phyloP scores from a whole-genome alignment of 495 filamentous ascomycete species.

The Tuber melanosporum region DNA sequence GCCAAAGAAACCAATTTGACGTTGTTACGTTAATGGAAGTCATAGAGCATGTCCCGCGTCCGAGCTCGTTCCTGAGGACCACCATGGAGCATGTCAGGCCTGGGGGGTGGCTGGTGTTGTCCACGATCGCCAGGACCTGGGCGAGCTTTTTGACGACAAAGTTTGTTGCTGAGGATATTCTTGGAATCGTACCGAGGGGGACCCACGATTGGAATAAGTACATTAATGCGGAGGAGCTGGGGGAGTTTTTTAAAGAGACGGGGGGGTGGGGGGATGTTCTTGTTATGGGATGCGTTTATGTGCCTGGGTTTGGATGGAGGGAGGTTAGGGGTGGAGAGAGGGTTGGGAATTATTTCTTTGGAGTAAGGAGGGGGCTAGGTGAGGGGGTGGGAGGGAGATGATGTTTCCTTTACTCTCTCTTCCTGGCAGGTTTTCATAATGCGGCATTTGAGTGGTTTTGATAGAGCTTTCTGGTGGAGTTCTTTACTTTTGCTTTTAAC shows the following conservation, averaged over 20 bases:
- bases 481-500: neutral
- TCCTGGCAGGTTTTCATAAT: neutral
- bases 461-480: neutral
- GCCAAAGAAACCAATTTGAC: conserved; percentile 26
- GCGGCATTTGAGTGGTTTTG: neutral
- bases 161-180: conserved; percentile 79
- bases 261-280: conserved; percentile 52
- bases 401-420: neutral
- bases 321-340: conserved; percentile 73
- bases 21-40: conserved; percentile 80
- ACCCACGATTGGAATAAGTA: conserved; percentile 97
- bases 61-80: conserved; percentile 60
- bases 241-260: conserved; percentile 49
- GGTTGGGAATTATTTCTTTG: conserved; percentile 96
- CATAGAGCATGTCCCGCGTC: conserved; percentile 76
- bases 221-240: conserved; percentile 76
- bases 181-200: conserved; percentile 79
- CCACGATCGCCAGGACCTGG: conserved; percentile 83
- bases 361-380: conserved; percentile 58
- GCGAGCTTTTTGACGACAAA: conserved; percentile 87
- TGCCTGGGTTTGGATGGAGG: conserved; percentile 88
- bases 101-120: conserved; percentile 85
- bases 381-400: neutral
- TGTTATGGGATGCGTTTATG: conserved; percentile 80
- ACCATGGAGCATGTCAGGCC: conserved; percentile 70